Base-by-base conservation (phyloP, 2,329 filamentous ascomycete species). In the Nothomitra cinnamomea region DNA sequence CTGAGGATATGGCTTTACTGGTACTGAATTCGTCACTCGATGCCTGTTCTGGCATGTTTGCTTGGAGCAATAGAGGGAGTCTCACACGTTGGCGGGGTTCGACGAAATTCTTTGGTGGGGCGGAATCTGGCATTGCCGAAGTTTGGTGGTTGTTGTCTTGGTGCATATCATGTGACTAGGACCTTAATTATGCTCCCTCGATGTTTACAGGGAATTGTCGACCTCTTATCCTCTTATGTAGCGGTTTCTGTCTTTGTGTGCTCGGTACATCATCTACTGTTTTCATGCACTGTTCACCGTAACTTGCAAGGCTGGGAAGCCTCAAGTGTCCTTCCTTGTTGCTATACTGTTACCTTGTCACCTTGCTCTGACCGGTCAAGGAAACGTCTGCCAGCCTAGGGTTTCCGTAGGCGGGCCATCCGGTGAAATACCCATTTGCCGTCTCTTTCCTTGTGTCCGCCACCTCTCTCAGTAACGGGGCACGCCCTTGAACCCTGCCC, bases 51-150 rank as follows among this genome's bases (percentile, higher is more conserved):
- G 43, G 15, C 43, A 48, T 48, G 21, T 48, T 28, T 24, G 10
- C 7, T 25, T 15, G 41, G 43, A 48, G 22, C 43, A n/a, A 48
- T 28, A 25, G 43, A 48, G 43, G n/a, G 22, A 24, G 21, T 28
- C 38, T 41, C 5, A 28, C 7, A 32, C n/a, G n/a, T 48, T 48
- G 43, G 43, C 22, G 22, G 43, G 43, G 43, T 48, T 4, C 19
- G 43, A 21, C 12, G 43, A 21, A 48, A 48, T 24, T 48, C 43
- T 48, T 48, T 28, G 43, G 43, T 48, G 43, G 43, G 43, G 43
- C 13, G 3, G 22, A 48, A 48, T 28, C 21, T 28, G 43, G 13
- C 43, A 48, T 24, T 5, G 15, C 25, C 43, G 43, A 28, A 25
- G 19, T 12, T 3, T 48, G 7, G 21, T 48, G 15, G 21, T 13